These are phyloP conservation scores for Cerioporus squamosus DNA, from an alignment of 1,284 basidiomycete genomes.

Conservation along the genomic window DNA sequence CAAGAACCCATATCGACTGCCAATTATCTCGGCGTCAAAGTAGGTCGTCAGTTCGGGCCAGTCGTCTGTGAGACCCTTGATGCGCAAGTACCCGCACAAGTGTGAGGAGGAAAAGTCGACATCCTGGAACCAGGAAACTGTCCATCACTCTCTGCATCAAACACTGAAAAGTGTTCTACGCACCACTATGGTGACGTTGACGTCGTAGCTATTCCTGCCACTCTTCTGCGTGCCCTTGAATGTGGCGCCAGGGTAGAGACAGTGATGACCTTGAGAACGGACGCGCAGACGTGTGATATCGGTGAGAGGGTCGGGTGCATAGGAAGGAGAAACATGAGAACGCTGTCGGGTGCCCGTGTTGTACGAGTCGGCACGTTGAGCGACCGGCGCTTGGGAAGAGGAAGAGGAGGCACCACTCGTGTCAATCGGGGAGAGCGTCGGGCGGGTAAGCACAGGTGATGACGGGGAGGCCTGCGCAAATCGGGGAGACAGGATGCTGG, in stretches of 20 bases:
- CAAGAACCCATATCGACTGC: conserved; percentile 84
- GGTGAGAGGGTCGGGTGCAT: conserved; percentile 55
- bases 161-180: conserved; percentile 28
- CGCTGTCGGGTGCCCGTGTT: conserved; percentile 25
- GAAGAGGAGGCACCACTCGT: conserved; percentile 17
- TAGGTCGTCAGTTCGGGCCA: conserved; percentile 88
- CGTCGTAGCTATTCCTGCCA: conserved; percentile 61
- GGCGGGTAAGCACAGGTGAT: conserved; percentile 16
- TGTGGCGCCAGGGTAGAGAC: conserved; percentile 59
- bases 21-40: conserved; percentile 94
- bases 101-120: conserved; percentile 24
- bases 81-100: conserved; percentile 85
- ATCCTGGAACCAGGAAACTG: conserved; percentile 32
- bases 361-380: conserved; percentile 19
- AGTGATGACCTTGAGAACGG: conserved; percentile 76
- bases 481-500: conserved; percentile 4
- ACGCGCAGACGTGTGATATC: conserved; percentile 80
- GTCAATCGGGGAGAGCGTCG: conserved; percentile 24
- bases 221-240: conserved; percentile 59
- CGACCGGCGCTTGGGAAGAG: conserved; percentile 15
- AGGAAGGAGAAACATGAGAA: conserved; percentile 17
- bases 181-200: conserved; percentile 56
- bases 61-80: conserved; percentile 87
- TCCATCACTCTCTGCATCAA: conserved; percentile 37
- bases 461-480: conserved; percentile 4